These are phyloP conservation scores for Ophiostoma perfectum DNA, from an alignment of 2,329 filamentous ascomycete genomes.

Conservation along the genomic window DNA sequence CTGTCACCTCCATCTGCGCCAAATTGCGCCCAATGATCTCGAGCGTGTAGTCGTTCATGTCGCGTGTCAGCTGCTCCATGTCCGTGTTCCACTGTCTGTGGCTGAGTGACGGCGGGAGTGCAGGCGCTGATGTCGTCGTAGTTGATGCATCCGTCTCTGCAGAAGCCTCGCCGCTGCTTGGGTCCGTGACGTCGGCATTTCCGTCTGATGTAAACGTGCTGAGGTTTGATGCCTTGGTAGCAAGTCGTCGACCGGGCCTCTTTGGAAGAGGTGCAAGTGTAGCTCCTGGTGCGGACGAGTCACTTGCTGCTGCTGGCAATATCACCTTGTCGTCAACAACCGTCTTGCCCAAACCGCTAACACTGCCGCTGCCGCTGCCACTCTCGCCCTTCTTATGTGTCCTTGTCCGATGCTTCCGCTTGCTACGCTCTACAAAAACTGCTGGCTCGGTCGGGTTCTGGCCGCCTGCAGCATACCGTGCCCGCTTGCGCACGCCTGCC, in stretches of 20 bases:
- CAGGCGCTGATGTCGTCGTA: not conserved
- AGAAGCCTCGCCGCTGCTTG: not conserved
- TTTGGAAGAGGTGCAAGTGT: constrained; percentile 23
- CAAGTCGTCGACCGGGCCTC: constrained; percentile 20
- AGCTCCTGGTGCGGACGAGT: not conserved
- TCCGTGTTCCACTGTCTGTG: constrained; percentile 36
- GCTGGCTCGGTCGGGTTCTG: constrained; percentile 34
- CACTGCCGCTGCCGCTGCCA: not conserved
- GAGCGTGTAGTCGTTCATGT: constrained; percentile 56
- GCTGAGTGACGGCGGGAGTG: constrained; percentile 33
- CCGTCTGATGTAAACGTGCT: constrained; percentile 5
- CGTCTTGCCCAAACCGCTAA: not conserved
- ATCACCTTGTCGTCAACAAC: not conserved
- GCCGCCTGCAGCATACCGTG: constrained; percentile 30
- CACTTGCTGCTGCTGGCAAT: not conserved
- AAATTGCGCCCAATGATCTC: constrained; percentile 53
- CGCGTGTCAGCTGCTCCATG: constrained; percentile 47
- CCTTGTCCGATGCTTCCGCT: constrained; percentile 22
- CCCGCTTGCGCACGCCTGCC: constrained; percentile 37
- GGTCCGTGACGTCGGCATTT: not conserved
- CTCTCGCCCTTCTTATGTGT: not conserved
- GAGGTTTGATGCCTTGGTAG: constrained; percentile 15
- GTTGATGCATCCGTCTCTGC: not conserved
- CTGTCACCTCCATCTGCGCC: constrained; percentile 39
- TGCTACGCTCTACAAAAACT: constrained; percentile 52